Evolutionary conservation across 495 filamentous ascomycete genomes (phyloP), one percentile per base, ranked within the genome.

Genomic region (Pseudotulostoma volvatum): DNA sequence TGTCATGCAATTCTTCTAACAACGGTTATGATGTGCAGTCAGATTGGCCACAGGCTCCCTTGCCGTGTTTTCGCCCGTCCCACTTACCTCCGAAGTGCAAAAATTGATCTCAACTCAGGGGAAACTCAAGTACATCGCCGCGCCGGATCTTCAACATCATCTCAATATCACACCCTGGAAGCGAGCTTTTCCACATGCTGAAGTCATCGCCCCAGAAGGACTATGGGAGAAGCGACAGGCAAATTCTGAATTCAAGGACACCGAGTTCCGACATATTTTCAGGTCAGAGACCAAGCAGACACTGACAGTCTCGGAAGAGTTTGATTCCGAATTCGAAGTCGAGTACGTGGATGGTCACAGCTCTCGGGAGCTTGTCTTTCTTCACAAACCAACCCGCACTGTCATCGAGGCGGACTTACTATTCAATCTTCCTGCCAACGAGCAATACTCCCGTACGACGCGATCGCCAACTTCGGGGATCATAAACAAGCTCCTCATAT

Each of bases 381-480:
- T 76, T 50, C 83, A 93, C 55, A 81, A 79, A 53, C 85, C 82
- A 0, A 77, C 80, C 18, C 63, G 66, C 28, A 85, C 84, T 0
- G 59, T 97, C n/a, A 84, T 97, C 47, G 65, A 94, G 60, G 90
- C 84, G 14, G 90, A 97, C 52, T 53, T 96, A 30, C 47, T 95
- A 40, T 97, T 96, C 64, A 95, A 94, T 54, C 58, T 94, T 15
- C 90, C 90, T 0, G 78, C 87, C 1, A 68, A 55, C 1, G 90
- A 96, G 60, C 90, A 96, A 57, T 93, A 86, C 59, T 81, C 75
- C 30, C 75, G 68, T 42, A 66, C 67, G 0, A 60, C 67, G 11
- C 66, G 69, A 40, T 59, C 56, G 7, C 55, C 71, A 2, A 68
- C 60, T 2, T 51, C 55, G 3, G 80, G 81, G 1, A 43, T 81